Conservation (phyloP, 345 rosid species). For the Brassica juncea region DNA sequence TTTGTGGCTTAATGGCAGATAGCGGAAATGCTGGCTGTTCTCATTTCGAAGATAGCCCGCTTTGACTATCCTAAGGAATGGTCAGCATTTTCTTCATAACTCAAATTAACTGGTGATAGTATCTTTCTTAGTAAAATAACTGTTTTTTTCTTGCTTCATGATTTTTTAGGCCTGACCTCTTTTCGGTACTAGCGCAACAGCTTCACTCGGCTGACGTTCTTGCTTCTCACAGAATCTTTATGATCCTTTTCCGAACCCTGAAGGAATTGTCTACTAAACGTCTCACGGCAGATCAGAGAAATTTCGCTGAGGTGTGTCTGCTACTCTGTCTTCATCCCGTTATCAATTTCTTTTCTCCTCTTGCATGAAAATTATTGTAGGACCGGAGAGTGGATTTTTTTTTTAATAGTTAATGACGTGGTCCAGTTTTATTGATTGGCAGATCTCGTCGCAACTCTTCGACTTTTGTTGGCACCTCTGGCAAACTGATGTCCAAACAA, state of each 20-base stretch:
- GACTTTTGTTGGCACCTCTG: slow-evolving; percentile 91
- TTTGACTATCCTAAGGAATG: slow-evolving; percentile 95
- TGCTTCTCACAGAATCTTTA: slow-evolving; percentile 83
- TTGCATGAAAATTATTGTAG: slow-evolving; percentile 7
- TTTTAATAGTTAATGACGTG: slow-evolving; percentile 36
- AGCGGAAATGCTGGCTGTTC: slow-evolving; percentile 81
- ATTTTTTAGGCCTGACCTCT: slow-evolving; percentile 78
- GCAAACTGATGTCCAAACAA: slow-evolving; percentile 90
- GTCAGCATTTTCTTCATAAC: slow-evolving; percentile 25
- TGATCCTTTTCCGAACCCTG: slow-evolving; percentile 85
- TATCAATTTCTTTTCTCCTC: slow-evolving; percentile 4
- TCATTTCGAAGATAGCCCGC: slow-evolving; percentile 88
- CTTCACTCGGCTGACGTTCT: slow-evolving; percentile 83
- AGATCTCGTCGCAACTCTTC: slow-evolving; percentile 89
- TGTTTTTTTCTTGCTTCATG: slow-evolving; percentile 33
- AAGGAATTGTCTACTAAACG: slow-evolving; percentile 95
- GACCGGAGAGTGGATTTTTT: slow-evolving; percentile 2
- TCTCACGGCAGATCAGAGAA: slow-evolving; percentile 83
- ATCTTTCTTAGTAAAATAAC: background rate
- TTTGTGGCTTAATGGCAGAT: slow-evolving; percentile 50
- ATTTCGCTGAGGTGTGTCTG: slow-evolving; percentile 67
- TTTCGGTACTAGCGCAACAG: slow-evolving; percentile 75
- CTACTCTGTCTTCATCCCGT: slow-evolving; percentile 19
- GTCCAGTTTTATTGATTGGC: slow-evolving; percentile 44
- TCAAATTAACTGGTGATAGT: background rate